These are phyloP conservation scores for Fusarium begoniae DNA, from an alignment of 2,329 filamentous ascomycete species.

Conservation along the genomic window DNA sequence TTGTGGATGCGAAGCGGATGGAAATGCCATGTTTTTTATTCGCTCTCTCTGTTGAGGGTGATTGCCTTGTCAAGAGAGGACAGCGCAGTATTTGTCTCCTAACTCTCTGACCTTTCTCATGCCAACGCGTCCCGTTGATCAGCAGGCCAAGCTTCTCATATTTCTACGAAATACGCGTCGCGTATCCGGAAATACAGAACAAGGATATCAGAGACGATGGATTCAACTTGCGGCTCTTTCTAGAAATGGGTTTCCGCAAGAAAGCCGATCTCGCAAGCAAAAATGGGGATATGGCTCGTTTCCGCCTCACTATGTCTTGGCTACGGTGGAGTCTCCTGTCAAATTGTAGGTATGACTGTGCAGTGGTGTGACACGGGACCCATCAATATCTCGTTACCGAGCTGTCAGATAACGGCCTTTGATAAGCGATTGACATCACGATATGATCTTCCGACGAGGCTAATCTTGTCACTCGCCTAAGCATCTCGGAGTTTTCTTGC, in stretches of 20 bases:
- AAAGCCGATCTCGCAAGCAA: neutral
- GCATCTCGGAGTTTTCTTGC: no score
- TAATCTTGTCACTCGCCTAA: neutral
- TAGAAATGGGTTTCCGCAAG: neutral
- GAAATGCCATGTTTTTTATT: neutral
- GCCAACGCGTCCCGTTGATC: neutral
- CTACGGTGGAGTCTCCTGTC: neutral
- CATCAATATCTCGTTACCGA: neutral
- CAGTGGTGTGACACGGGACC: neutral
- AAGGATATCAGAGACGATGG: fast-evolving
- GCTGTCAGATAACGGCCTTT: neutral
- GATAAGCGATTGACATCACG: neutral
- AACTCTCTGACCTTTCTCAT: neutral
- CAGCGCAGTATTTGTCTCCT: neutral
- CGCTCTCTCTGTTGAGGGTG: neutral
- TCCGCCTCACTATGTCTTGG: neutral
- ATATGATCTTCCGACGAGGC: neutral
- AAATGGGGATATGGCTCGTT: neutral
- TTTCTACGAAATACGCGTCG: neutral
- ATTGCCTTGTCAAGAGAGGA: neutral
- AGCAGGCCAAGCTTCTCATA: neutral
- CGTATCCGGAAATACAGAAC: neutral
- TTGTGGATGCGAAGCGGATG: neutral
- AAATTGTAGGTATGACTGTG: neutral
- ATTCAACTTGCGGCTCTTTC: neutral